Conservation (phyloP, 73 alveolate species). For the Uronychia setigera region DNA sequence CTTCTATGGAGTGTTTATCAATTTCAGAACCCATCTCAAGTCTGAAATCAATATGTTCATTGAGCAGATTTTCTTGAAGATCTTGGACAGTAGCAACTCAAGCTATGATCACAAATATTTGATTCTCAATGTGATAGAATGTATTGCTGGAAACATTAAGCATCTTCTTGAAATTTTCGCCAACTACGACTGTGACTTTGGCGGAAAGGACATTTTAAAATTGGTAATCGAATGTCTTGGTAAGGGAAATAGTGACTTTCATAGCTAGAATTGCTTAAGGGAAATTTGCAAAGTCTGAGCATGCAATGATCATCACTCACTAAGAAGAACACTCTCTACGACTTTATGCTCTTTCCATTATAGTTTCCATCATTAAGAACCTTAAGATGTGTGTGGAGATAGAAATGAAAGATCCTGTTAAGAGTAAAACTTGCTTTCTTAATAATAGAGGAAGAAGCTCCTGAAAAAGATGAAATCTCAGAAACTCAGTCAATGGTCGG, state of each 20-base stretch:
- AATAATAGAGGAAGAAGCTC: no score
- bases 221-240: conserved; percentile 81
- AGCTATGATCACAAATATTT: conserved; percentile 73
- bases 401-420: no score
- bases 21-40: conserved; percentile 89
- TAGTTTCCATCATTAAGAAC: conserved; percentile 50
- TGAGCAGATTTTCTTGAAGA: conserved; percentile 90
- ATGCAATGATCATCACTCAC: conserved; percentile 52
- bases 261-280: conserved; percentile 82
- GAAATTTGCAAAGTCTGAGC: conserved; percentile 81
- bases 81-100: conserved; percentile 87
- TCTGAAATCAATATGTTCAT: conserved; percentile 85
- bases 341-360: conserved; percentile 63
- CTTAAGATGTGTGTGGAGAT: conserved; percentile 11
- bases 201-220: conserved; percentile 78
- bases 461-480: neutral
- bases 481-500: no score
- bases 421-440: no score
- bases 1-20: conserved; percentile 83
- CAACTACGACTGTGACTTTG: conserved; percentile 96
- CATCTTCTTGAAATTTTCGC: conserved; percentile 86
- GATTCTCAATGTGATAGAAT: conserved; percentile 75
- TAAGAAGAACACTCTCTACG: conserved; percentile 72
- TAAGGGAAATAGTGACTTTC: conserved; percentile 21
- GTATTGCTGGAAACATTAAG: conserved; percentile 75